phyloP scores from a whole-genome alignment of 2,329 filamentous ascomycete species.

The Colletotrichum theobromicola region DNA sequence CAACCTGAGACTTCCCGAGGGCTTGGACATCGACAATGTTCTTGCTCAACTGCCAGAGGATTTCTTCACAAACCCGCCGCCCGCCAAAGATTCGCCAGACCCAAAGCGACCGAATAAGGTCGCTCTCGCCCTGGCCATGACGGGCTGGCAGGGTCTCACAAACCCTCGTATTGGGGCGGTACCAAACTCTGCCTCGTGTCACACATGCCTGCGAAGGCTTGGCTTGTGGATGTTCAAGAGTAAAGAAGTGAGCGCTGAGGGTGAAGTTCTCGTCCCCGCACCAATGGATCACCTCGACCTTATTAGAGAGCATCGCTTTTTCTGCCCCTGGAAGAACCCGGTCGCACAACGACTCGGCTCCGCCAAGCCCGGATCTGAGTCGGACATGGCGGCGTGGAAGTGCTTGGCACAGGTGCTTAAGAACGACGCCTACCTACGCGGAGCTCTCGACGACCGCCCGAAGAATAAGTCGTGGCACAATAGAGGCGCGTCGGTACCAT shows the following conservation, averaged over 20 bases:
- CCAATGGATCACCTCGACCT: slow-evolving; percentile 73
- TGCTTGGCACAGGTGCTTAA: slow-evolving; percentile 58
- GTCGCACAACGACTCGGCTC: slow-evolving; percentile 57
- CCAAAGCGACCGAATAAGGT: slow-evolving; percentile 54
- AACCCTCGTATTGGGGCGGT: slow-evolving; percentile 62
- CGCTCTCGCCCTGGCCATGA: slow-evolving; percentile 72
- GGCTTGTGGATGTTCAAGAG: slow-evolving; percentile 94
- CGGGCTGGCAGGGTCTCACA: slow-evolving; percentile 76
- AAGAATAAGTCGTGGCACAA: slow-evolving; percentile 20
- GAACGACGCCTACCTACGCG: slow-evolving; percentile 62
- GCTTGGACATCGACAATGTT: slow-evolving; percentile 55
- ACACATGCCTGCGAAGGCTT: slow-evolving; percentile 84
- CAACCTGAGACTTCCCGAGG: slow-evolving; percentile 62
- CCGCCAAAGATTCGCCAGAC: slow-evolving; percentile 24
- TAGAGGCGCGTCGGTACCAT: slow-evolving; percentile 13
- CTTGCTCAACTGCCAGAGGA: slow-evolving; percentile 55
- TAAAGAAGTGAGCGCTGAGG: slow-evolving; percentile 65
- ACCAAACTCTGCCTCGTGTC: slow-evolving; percentile 78
- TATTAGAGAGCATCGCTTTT: slow-evolving; percentile 77
- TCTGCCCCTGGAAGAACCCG: slow-evolving; percentile 80
- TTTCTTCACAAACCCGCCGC: slow-evolving; percentile 57
- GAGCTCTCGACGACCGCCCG: slow-evolving; percentile 22
- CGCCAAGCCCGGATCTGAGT: slow-evolving; percentile 36
- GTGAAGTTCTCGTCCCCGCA: slow-evolving; percentile 60
- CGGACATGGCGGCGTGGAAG: slow-evolving; percentile 58